Evolutionary conservation across 352 stramenopile species (phyloP), one percentile per base, ranked within the genome.

Genomic region (Elongisporangium undulatum): DNA sequence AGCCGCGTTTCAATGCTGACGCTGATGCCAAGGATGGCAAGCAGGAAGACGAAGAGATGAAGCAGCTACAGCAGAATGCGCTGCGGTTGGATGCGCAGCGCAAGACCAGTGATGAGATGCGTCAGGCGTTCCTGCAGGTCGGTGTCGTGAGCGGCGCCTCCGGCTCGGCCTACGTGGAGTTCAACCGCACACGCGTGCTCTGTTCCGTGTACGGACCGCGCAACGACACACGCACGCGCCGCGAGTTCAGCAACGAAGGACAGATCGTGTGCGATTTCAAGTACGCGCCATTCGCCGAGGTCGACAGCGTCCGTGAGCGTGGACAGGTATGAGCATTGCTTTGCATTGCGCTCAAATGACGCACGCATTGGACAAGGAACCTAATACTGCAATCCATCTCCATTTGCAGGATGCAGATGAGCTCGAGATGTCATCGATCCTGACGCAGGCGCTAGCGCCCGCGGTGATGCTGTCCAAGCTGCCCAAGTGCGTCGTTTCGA

Each of bases 211-310:
- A 96, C 58, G 90, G 90, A 2, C 90, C 89, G 21, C 85, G 86
- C 26, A 91, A 81, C 45, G 80, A 92, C 65, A 85, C 87, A 49
- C 77, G 77, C 45, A 73, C 76, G 63, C 82, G 81, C 48, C 72
- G 81, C 16, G 80, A 92, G 69, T 96, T 96, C 65, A 95, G 72
- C 61, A 86, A 95, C 53, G 84, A 93, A 61, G 88, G 87, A 0
- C 79, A 96, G 57, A 57, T 97, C 48, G 71, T 92, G 54, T 97
- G 90, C 53, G 90, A 97, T 59, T 82, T 97, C 57, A 93, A 93
- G 57, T 95, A 86, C 58, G 87, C 88, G 24, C 87, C 88, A 12
- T 96, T 96, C 45, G 88, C 88, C 4, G 77, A 87, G 50, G 67
- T 72, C 15, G 61, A 71, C 29, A 74, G 67, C 13, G 71, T 81